phyloP scores from a whole-genome alignment of 2,329 filamentous ascomycete species.

The Diaporthe sp. region DNA sequence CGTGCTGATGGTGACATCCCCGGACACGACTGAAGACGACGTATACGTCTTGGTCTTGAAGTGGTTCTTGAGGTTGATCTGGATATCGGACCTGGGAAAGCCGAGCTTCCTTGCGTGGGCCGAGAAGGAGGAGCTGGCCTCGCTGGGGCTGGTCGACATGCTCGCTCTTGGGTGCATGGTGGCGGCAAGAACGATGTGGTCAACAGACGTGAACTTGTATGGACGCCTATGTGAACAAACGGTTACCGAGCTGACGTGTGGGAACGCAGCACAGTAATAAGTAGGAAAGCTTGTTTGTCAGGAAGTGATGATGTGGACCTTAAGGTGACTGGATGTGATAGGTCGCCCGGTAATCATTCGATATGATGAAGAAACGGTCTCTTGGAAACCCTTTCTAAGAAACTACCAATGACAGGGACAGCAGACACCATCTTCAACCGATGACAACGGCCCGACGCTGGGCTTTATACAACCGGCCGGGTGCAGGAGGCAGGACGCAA shows the following conservation, averaged over 20 bases:
- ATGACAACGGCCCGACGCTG: slow-evolving; percentile 17
- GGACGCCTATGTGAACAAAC: not conserved
- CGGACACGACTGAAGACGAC: slow-evolving; percentile 63
- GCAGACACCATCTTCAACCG: slow-evolving; percentile 17
- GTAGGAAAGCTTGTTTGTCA: not conserved
- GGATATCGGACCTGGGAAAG: slow-evolving; percentile 55
- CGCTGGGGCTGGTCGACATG: slow-evolving; percentile 38
- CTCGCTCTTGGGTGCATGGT: slow-evolving; percentile 26
- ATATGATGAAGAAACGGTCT: not conserved
- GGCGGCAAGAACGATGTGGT: not conserved
- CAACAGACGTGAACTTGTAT: slow-evolving; percentile 1
- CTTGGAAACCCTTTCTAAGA: slow-evolving; percentile 3
- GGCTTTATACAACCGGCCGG: not conserved
- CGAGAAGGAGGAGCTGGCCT: slow-evolving; percentile 37
- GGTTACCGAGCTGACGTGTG: slow-evolving; percentile 3
- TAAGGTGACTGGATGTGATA: not conserved
- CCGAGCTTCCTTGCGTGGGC: slow-evolving; percentile 35
- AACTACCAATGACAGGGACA: not conserved
- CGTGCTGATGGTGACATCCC: slow-evolving; percentile 61
- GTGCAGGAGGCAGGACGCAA: slow-evolving; percentile 15
- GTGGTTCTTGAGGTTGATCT: slow-evolving; percentile 65
- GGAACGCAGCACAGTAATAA: not conserved
- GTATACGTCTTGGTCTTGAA: slow-evolving; percentile 69
- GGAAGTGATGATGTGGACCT: not conserved
- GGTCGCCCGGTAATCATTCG: not conserved